These are phyloP conservation scores for Pholiota adiposa DNA, from an alignment of 1,284 basidiomycete species.

Conservation along the genomic window DNA sequence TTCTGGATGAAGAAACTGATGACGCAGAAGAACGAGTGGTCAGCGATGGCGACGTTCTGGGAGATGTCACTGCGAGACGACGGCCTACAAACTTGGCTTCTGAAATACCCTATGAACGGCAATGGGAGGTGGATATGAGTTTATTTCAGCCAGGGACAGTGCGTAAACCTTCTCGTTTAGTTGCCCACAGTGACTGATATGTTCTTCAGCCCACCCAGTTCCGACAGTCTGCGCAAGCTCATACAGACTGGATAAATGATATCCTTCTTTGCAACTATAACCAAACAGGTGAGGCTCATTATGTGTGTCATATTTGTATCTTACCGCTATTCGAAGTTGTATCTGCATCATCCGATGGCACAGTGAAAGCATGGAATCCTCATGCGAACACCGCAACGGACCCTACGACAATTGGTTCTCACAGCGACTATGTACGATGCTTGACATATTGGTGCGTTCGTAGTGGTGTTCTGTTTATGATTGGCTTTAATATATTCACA, in stretches of 20 bases:
- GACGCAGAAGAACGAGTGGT: slow-evolving; percentile 48
- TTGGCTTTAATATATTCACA: slow-evolving; percentile 34
- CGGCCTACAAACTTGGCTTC: slow-evolving; percentile 35
- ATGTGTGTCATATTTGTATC: neutral
- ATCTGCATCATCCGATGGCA: slow-evolving; percentile 95
- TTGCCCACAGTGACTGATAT: slow-evolving; percentile 10
- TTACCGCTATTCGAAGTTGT: slow-evolving; percentile 56
- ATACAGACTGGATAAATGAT: slow-evolving; percentile 98
- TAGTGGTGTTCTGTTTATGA: neutral
- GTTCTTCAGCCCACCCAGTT: slow-evolving; percentile 58
- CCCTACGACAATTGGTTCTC: slow-evolving; percentile 81
- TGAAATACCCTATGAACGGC: slow-evolving; percentile 65
- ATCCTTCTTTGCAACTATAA: slow-evolving; percentile 91
- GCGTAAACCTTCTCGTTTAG: slow-evolving; percentile 28
- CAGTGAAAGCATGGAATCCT: slow-evolving; percentile 93
- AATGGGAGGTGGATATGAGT: slow-evolving; percentile 77
- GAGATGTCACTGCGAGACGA: slow-evolving; percentile 62
- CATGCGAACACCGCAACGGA: slow-evolving; percentile 62
- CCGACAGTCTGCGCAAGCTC: slow-evolving; percentile 83
- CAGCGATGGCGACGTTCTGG: slow-evolving; percentile 75
- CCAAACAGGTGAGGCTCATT: slow-evolving; percentile 65
- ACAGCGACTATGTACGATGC: slow-evolving; percentile 92
- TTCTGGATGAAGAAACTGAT: slow-evolving; percentile 63
- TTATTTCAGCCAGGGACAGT: slow-evolving; percentile 52
- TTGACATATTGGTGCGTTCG: slow-evolving; percentile 72